A percentile compares a stretch with the other conserved stretches of the same genome.
phyloP scores from a whole-genome alignment of 169 alveolate species.

The Eimeria maxima region DNA sequence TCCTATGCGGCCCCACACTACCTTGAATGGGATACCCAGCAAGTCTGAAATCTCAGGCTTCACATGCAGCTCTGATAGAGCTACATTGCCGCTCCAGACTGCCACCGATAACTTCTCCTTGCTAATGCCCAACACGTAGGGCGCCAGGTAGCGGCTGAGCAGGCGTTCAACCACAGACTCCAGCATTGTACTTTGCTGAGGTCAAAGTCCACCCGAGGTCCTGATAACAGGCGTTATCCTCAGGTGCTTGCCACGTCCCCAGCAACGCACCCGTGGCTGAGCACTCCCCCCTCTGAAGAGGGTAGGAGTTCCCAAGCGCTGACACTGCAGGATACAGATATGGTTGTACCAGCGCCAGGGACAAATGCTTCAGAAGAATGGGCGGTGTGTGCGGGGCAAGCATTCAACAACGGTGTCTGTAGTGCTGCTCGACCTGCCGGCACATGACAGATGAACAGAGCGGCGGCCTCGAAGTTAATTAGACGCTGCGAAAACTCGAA shows the following conservation, averaged over 20 bases:
- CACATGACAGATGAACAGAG: neutral
- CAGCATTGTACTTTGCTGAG: conserved; percentile 84
- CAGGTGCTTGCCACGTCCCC: neutral
- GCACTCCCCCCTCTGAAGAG: neutral
- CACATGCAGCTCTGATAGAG: conserved; percentile 88
- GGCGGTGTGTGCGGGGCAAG: neutral
- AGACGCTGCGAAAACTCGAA: neutral
- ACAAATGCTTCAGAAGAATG: neutral
- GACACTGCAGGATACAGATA: neutral
- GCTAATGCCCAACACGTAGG: conserved; percentile 91
- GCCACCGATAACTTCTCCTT: conserved; percentile 91
- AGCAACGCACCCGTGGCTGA: neutral
- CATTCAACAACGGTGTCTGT: neutral
- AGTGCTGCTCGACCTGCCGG: neutral
- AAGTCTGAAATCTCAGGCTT: conserved; percentile 91
- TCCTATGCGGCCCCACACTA: conserved; percentile 90
- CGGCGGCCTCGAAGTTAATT: neutral
- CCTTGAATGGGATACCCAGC: conserved; percentile 87
- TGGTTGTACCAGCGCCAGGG: neutral
- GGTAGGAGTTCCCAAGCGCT: neutral
- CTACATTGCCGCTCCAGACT: conserved; percentile 93
- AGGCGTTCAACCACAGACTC: conserved; percentile 92
- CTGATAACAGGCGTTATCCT: neutral
- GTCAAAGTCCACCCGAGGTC: neutral
- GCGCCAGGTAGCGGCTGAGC: conserved; percentile 92